Evolutionary conservation across 768 basidiomycete genomes (phyloP).

Genomic region (Leccinellum albellum): DNA sequence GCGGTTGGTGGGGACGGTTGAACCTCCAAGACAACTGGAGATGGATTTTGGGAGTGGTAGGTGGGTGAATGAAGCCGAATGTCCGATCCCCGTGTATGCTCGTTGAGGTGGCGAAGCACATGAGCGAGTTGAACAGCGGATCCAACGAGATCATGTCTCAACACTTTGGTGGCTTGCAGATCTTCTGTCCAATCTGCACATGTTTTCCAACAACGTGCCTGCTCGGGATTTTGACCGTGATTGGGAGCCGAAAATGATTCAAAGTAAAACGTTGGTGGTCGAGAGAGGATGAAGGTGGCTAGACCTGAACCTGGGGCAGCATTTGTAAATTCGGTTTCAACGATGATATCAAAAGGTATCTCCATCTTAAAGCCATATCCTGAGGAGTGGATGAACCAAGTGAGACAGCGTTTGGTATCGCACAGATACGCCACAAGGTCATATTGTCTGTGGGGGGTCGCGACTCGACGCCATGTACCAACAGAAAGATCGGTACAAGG

Average conservation of each 20-base stretch:
- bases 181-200: constrained; percentile 78
- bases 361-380: constrained; percentile 85
- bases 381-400: constrained; percentile 75
- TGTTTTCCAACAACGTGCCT: constrained; percentile 51
- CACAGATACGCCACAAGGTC: constrained; percentile 77
- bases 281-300: constrained; percentile 62
- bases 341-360: constrained; percentile 63
- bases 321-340: constrained; percentile 53
- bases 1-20: constrained; percentile 38
- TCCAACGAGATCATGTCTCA: constrained; percentile 65
- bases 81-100: constrained; percentile 30
- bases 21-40: constrained; percentile 35
- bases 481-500: constrained; percentile 72
- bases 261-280: constrained; percentile 66
- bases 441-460: constrained; percentile 48
- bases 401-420: constrained; percentile 59
- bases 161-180: constrained; percentile 58
- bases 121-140: constrained; percentile 57
- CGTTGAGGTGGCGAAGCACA: constrained; percentile 47
- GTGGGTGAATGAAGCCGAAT: constrained; percentile 36
- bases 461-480: constrained; percentile 76
- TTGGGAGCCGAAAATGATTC: constrained; percentile 41
- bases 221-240: constrained; percentile 27
- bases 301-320: constrained; percentile 52
- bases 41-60: constrained; percentile 30